Percentiles rank a stretch among this genome's conserved stretches.
Evolutionary conservation across 78 protist species (phyloP).

Genomic region (Chrysochromulina tobinii): DNA sequence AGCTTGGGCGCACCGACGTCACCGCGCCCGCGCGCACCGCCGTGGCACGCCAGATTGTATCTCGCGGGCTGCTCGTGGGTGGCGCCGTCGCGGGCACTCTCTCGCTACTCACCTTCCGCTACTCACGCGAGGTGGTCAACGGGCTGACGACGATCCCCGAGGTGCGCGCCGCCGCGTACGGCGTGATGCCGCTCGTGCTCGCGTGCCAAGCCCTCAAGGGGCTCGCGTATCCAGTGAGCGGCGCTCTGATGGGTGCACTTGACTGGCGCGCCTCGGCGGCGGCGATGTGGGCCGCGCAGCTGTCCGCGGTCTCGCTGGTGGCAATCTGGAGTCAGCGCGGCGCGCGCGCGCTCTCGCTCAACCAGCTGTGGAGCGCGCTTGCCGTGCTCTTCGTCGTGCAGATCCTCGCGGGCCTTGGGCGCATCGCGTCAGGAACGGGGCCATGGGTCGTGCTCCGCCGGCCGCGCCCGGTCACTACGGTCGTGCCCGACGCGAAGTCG

Average conservation of each 20-base stretch:
- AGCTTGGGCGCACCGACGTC: background rate
- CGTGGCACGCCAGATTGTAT: background rate
- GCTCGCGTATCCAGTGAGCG: constrained; percentile 27
- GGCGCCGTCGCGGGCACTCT: background rate
- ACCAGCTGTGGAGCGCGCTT: too few relatives aligned
- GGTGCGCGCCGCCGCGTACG: background rate
- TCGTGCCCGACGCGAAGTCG: too few relatives aligned
- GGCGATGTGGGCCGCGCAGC: background rate
- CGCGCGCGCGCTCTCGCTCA: too few relatives aligned
- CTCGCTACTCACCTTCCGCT: background rate
- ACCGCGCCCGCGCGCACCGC: background rate
- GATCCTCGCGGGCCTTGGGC: too few relatives aligned
- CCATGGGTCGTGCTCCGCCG: too few relatives aligned
- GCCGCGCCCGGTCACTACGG: too few relatives aligned
- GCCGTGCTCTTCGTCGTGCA: too few relatives aligned
- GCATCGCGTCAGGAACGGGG: too few relatives aligned
- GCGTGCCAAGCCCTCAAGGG: constrained; percentile 26
- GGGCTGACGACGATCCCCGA: background rate
- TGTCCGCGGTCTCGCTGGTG: too few relatives aligned
- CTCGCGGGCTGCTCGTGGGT: background rate
- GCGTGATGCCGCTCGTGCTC: constrained; percentile 18
- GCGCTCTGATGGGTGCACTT: constrained; percentile 15
- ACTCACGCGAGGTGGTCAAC: background rate
- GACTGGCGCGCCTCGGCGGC: constrained; percentile 5
- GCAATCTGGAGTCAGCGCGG: too few relatives aligned